Evolutionary conservation across 805 yeast genomes (phyloP), one percentile per base, ranked within the genome.

Genomic region (Saccharomycodes ludwigii): DNA sequence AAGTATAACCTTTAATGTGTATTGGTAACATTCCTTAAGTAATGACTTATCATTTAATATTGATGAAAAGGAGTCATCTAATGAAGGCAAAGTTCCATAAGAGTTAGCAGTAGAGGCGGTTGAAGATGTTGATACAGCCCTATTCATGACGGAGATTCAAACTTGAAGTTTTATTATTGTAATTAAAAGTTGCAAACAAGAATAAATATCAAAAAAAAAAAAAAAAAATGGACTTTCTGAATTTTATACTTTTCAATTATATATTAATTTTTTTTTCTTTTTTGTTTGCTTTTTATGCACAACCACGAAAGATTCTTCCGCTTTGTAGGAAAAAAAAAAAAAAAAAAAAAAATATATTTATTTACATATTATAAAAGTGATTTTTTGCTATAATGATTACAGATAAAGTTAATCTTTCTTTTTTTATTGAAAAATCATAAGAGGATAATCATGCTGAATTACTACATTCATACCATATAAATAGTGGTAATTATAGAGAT

Each of bases 1-100:
- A 9, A 79, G 50, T 2, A 76, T 48, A 5, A 73, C 52, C 42
- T 74, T 72, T 28, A 78, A 45, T 2, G 75, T 62, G 19, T 67
- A 61, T 29, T 63, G 63, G 41, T 77, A 76, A 3, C 73, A 52
- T 19, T 54, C 59, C 6, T 33, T 29, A 9, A 33, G n/a, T n/a
- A n/a, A n/a, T n/a, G n/a, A 8, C 11, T 32, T 31, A 4, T 31
- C 31, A 6, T 21, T 21, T 3, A 33, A 27, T 21, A 40, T 31
- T 5, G 39, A 31, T 15, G 41, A 34, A 14, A 29, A 25, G 9
- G 36, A n/a, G n/a, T n/a, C n/a, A n/a, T 3, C 9, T n/a, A 24
- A 8, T 9, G 26, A 9, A 10, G 26, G 9, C 9, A 24, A 21
- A 10, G 37, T 27, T 14, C 16, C 23, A 31, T 38, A 37, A 17